Evolutionary conservation across 1,139 yeast genomes (phyloP).

Genomic region (Geotrichum reessii): DNA sequence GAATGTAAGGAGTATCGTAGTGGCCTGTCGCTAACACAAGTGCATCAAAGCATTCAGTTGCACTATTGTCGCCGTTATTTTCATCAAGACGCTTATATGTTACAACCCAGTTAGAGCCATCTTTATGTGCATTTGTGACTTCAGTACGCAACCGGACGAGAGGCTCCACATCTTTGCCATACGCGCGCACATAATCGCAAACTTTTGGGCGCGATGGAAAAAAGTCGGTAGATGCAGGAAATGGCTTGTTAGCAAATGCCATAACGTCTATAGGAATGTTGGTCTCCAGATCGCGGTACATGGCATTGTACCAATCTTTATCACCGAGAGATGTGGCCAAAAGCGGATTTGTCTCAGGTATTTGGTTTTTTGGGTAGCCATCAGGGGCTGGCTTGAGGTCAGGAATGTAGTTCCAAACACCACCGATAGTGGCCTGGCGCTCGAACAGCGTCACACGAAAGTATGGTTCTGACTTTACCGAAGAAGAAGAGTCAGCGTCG

Average conservation of each 20-base stretch:
- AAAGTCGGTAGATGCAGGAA: conserved; percentile 41
- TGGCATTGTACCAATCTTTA: conserved; percentile 17
- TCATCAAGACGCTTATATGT: conserved; percentile 25
- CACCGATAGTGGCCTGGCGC: conserved; percentile 46
- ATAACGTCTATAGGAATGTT: conserved; percentile 55
- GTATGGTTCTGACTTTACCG: too few species aligned
- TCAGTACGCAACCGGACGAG: conserved; percentile 37
- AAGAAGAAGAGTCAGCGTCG: not conserved
- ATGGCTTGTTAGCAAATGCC: conserved; percentile 50
- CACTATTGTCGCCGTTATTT: conserved; percentile 1
- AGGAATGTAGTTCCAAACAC: conserved; percentile 44
- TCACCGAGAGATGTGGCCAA: conserved; percentile 31
- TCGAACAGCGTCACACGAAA: conserved; percentile 44
- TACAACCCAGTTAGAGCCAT: conserved; percentile 42
- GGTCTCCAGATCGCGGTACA: conserved; percentile 51
- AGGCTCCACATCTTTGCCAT: conserved; percentile 39
- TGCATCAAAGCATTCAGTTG: conserved; percentile 43
- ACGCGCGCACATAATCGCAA: conserved; percentile 43
- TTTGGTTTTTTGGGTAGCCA: conserved; percentile 13
- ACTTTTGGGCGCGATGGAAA: conserved; percentile 51
- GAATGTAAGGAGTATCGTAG: conserved; percentile 51
- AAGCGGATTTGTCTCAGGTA: conserved; percentile 23
- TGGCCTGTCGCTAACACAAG: conserved; percentile 58
- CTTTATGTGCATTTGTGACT: conserved; percentile 36
- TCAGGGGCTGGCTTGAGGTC: conserved; percentile 23